Percentiles rank a stretch among this genome's conserved stretches.
phyloP scores from a whole-genome alignment of 768 basidiomycete species.

The Hericium rajendrae region DNA sequence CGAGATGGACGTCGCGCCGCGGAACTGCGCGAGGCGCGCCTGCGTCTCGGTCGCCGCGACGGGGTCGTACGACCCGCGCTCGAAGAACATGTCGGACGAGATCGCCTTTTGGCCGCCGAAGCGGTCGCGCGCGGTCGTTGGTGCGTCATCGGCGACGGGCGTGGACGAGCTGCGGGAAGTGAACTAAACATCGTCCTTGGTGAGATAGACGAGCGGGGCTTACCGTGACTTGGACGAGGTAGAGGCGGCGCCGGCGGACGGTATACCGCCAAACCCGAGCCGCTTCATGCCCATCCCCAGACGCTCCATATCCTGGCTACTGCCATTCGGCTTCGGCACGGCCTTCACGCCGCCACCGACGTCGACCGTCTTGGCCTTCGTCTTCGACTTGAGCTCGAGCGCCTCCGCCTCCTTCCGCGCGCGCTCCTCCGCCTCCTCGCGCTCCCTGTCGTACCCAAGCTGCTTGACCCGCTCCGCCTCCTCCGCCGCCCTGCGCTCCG shows the following conservation, averaged over 20 bases:
- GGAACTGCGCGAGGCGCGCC: conserved; percentile 71
- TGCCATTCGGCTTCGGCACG: conserved; percentile 28
- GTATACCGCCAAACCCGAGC: conserved; percentile 80
- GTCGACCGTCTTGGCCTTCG: conserved; percentile 23
- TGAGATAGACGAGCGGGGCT: too few relatives aligned
- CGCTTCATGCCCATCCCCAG: conserved; percentile 65
- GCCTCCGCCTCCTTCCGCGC: conserved; percentile 54
- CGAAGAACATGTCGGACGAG: conserved; percentile 97
- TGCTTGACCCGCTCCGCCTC: conserved; percentile 90
- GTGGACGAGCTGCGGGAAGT: conserved; percentile 8
- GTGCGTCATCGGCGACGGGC: conserved; percentile 42
- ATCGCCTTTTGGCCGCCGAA: conserved; percentile 93
- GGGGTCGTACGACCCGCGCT: conserved; percentile 80
- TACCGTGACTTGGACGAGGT: conserved; percentile 27
- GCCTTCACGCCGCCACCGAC: conserved; percentile 20
- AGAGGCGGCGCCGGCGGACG: conserved; percentile 43
- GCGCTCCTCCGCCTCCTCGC: conserved; percentile 78
- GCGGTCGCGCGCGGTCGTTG: conserved; percentile 78
- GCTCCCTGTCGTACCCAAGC: conserved; percentile 81
- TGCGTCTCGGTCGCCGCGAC: conserved; percentile 64
- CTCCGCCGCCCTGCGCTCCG: conserved; percentile 80
- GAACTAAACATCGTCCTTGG: background rate
- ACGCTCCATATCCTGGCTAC: conserved; percentile 41
- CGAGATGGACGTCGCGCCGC: conserved; percentile 87
- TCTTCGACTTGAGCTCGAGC: conserved; percentile 25